Evolutionary conservation across 176 grass and related monocot species (phyloP), one percentile per base, ranked within the genome.

Genomic region (Avena insularis): DNA sequence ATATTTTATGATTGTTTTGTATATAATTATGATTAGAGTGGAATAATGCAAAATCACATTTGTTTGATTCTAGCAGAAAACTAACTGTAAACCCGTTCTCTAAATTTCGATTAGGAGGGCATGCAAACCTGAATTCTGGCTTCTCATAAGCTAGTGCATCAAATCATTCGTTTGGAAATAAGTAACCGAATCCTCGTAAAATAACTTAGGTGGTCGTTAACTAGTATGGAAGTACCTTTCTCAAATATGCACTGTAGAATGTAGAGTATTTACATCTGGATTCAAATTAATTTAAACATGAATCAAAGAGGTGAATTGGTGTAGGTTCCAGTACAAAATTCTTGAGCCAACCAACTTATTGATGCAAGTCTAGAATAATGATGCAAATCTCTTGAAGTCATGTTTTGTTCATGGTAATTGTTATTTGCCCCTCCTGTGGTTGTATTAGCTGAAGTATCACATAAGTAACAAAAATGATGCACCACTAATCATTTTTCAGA

Each of bases 401-500:
- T 25, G 19, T 82, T 75, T 75, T 60, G 14, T 75, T 43, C 67
- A 23, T 64, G 27, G 61, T 8, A 77, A 54, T 76, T 51, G 46
- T 19, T 75, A 19, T 23, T 65, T 56, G 7, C 50, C 0, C 9
- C 16, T 77, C 53, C 47, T 31, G 17, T 1, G 0, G 1, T 19
- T 85, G 78, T 86, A 40, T 36, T 63, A 51, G 56, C 58, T 8
- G 64, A 59, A 27, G 10, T 77, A n/a, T 29, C 48, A 10, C 47
- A 67, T 45, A 70, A 50, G 13, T 53, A 33, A 49, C 48, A 56
- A 60, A 49, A 43, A 40, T 79, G 10, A 45, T 86, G 79, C 36
- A 88, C 51, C 38, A 71, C 19, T 64, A 67, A 60, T 53, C 57
- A 19, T 65, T 86, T 85, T 83, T 35, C 79, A 98, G 96, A 98